Conservation (phyloP, 352 stramenopile species). For the Phytophthora syringae region DNA sequence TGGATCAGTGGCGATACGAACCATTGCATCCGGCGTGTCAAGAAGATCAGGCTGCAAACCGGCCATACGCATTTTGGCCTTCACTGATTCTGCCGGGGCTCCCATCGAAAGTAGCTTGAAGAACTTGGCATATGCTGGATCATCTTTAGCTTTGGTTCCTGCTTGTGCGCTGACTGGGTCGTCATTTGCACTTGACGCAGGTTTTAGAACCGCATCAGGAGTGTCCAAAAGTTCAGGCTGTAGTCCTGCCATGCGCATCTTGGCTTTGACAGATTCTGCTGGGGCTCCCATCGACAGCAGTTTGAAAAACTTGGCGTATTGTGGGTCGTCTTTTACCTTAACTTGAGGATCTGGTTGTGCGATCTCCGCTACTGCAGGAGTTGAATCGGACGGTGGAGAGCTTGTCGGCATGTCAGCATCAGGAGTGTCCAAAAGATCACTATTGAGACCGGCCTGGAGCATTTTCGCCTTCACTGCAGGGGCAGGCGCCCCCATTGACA, state of each 20-base stretch:
- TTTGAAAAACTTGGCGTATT: constrained; percentile 79
- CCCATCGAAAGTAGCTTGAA: constrained; percentile 78
- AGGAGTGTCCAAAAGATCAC: constrained; percentile 68
- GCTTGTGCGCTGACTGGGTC: constrained; percentile 2
- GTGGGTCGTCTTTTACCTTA: constrained; percentile 62
- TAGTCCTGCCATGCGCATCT: constrained; percentile 82
- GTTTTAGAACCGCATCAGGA: constrained; percentile 49
- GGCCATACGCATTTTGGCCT: constrained; percentile 65
- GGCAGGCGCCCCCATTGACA: constrained; percentile 62
- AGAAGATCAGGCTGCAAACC: constrained; percentile 62
- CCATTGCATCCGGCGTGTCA: constrained; percentile 69
- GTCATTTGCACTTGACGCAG: constrained; percentile 2
- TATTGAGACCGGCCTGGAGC: constrained; percentile 85
- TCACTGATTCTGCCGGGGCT: constrained; percentile 56
- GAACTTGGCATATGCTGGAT: constrained; percentile 69
- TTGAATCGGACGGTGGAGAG: not conserved
- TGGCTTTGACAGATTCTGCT: constrained; percentile 59
- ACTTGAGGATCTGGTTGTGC: constrained; percentile 7
- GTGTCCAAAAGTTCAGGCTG: constrained; percentile 74
- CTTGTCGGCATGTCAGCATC: constrained; percentile 49
- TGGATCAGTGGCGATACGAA: constrained; percentile 24
- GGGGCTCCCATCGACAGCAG: constrained; percentile 68
- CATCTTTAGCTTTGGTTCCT: constrained; percentile 61
- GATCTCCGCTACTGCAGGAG: not conserved
- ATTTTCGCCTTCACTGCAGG: constrained; percentile 71